Conservation (phyloP, 345 rosid species). For the Gossypium longicalyx region DNA sequence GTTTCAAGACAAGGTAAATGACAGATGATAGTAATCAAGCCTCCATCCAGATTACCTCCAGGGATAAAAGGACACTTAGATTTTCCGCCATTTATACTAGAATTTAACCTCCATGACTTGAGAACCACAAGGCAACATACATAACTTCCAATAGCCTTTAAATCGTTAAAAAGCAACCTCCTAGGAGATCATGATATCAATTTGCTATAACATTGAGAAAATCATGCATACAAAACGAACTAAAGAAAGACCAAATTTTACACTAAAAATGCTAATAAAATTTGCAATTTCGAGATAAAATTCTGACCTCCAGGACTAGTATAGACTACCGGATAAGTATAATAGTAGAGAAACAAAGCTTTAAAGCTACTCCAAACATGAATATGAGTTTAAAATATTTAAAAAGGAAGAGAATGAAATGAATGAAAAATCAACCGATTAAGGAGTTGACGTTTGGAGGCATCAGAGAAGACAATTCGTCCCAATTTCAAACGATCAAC, state of each 20-base stretch:
- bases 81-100: neutral
- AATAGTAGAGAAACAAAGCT: neutral
- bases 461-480: constrained; percentile 77
- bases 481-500: constrained; percentile 72
- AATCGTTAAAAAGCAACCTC: neutral
- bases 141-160: neutral
- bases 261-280: neutral
- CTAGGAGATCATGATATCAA: neutral
- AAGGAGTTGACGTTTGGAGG: constrained; percentile 71
- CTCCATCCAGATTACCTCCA: neutral
- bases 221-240: neutral
- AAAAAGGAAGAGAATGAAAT: too few species aligned
- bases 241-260: neutral
- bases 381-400: neutral
- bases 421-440: constrained; percentile 41
- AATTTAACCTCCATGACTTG: neutral
- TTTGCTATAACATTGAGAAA: constrained; percentile 4
- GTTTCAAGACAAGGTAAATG: neutral
- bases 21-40: neutral
- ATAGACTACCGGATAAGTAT: neutral
- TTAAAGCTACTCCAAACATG: neutral
- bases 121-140: neutral
- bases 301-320: neutral
- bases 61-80: neutral
- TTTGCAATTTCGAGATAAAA: neutral